Base-by-base conservation (phyloP, 139 green algal genomes). In the Tetraselmis chui region DNA sequence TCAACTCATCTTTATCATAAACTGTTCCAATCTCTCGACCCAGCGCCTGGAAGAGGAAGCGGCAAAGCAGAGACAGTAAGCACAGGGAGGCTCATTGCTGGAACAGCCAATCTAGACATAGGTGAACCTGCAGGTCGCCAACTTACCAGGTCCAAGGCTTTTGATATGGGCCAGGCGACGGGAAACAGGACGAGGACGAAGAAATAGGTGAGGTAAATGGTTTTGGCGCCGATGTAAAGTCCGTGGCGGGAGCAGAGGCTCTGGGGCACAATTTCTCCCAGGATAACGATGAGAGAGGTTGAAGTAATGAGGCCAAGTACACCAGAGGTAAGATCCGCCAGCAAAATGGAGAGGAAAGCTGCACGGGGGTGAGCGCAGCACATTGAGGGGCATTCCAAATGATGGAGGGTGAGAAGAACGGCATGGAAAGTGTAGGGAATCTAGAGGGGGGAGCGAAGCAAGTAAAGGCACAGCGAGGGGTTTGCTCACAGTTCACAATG, bases 191-290 rank as follows among this genome's bases (percentile, higher is more conserved):
- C 0, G 27, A 85, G 58, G 77, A 90, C 88, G 79, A 91, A 87
- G 23, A 85, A 22, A 59, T 80, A 83, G 2, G 88, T 86, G 28
- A 91, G 31, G 27, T 67, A 86, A 29, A 89, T 83, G 22, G 85
- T 89, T 26, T 85, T 79, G 1, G 88, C 88, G 2, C 89, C 91
- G n/a, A 94, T 86, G 24, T 80, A 29, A 23, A 94, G 87, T 32
- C 89, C 89, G 80, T 94, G 80, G 0, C 88, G 75, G 0, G 88
- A 91, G 80, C 91, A 94, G 1, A 89, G 67, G 11, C 84, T 85
- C 81, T 94, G 91, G 22, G 90, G 90, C 1, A 87, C 84, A 30
- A 95, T 92, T 86, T 93, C 92, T 23, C 91, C 92, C 77, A 95
- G 90, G 22, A 93, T 79, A 22, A 90, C 79, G 32, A 88, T 90